Percentiles rank a stretch among this genome's conserved stretches.
Conservation (phyloP, 768 basidiomycete species). For the Chlorophyllum brunneum region DNA sequence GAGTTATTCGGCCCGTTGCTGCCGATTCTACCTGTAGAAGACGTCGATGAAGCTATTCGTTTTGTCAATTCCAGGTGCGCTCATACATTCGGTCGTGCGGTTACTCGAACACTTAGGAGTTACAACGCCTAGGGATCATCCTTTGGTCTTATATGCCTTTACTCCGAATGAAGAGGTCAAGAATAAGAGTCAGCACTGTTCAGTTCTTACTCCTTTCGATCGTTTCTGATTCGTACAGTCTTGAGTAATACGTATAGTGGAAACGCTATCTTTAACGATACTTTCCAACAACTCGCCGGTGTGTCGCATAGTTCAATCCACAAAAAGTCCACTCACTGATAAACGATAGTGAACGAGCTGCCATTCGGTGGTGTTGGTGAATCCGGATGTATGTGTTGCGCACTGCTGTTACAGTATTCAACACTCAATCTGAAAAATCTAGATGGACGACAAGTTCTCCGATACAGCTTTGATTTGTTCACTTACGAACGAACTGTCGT, state of each 20-base stretch:
- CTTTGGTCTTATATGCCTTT: conserved; percentile 65
- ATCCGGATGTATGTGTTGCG: conserved; percentile 52
- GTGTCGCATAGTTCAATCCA: conserved; percentile 14
- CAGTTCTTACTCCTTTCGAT: not conserved
- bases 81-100: not conserved
- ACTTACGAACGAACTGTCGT: conserved; percentile 43
- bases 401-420: not conserved
- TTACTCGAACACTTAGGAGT: not conserved
- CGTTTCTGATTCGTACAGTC: conserved; percentile 33
- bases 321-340: not conserved
- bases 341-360: conserved; percentile 21
- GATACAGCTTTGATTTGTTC: conserved; percentile 54
- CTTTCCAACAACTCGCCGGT: conserved; percentile 51
- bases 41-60: conserved; percentile 49
- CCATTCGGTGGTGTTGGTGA: conserved; percentile 45
- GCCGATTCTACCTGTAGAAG: conserved; percentile 56
- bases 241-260: conserved; percentile 55
- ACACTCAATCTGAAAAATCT: not conserved
- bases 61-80: conserved; percentile 51
- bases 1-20: conserved; percentile 75
- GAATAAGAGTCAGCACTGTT: conserved; percentile 29
- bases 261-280: conserved; percentile 54
- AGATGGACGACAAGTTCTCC: conserved; percentile 55
- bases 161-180: conserved; percentile 42
- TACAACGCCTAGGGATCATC: conserved; percentile 54